Evolutionary conservation across 352 stramenopile genomes (phyloP), one percentile per base, ranked within the genome.

Genomic region (Globisporangium emineosum): DNA sequence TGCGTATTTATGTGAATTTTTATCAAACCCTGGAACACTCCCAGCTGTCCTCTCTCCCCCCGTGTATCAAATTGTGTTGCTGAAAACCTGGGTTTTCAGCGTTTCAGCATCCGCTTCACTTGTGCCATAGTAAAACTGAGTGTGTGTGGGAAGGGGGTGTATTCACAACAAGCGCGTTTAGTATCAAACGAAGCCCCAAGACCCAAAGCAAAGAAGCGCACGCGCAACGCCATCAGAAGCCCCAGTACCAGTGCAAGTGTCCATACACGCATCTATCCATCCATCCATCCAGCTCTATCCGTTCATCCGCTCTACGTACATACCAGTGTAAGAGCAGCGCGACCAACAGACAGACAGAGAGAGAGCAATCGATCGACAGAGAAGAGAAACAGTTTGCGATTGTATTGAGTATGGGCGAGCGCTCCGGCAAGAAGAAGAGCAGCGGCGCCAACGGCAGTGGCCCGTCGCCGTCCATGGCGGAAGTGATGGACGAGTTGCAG

Each of bases 401-500:
- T 47, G 40, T n/a, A 45, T 23, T 47, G 17, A 47, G 12, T 17
- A 63, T 69, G 53, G 51, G 43, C 13, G 53, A 62, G 19, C 59
- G 61, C 52, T 57, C 49, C 1, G 35, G 50, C 17, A 70, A 64
- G 51, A 67, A 62, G 64, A 67, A 47, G 23, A 56, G 40, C 25
- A 23, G 19, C 13, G 27, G 9, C 5, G 21, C n/a, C 32, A 53
- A 23, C 21, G 52, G 42, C 45, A 42, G 47, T 10, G 35, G 50
- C 15, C 59, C 64, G 54, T 65, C 54, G 65, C 83, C 83, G 15
- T 78, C 73, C 63, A 80, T 94, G 74, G 74, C 87, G n/a, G 93
- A 98, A 65, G 89, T 96, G 40, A 90, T 98, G 77, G 95, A 98
- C 81, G 95, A 98, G 71, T 83, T 98, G 47, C 93, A 98, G 77